phyloP scores from a whole-genome alignment of 2,329 filamentous ascomycete species.

The Beauveria scarabaeidicola region DNA sequence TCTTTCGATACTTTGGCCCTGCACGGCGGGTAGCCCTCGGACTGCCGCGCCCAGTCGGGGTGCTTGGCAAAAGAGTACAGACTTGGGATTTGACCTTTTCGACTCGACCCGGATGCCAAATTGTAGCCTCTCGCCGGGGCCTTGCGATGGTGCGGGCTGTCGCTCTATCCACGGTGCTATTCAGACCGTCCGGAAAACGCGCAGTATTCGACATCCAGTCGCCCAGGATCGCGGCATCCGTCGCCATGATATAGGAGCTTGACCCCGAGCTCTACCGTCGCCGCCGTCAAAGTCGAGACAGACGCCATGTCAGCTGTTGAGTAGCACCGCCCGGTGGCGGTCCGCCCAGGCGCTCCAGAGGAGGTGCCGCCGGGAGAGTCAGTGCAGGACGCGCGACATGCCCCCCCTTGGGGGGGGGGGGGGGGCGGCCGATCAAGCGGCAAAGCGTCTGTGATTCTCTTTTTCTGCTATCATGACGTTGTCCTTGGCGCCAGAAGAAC shows the following conservation, averaged over 20 bases:
- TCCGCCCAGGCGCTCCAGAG: slow-evolving; percentile 46
- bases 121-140: slow-evolving; percentile 38
- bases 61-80: slow-evolving; percentile 49
- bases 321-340: slow-evolving; percentile 42
- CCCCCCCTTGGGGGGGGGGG: no score
- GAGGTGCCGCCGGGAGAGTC: slow-evolving; percentile 52
- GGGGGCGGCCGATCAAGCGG: slow-evolving; percentile 46
- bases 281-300: slow-evolving; percentile 49
- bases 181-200: slow-evolving; percentile 50
- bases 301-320: slow-evolving; percentile 61
- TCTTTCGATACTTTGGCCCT: slow-evolving; percentile 50
- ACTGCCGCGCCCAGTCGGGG: slow-evolving; percentile 55
- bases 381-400: slow-evolving; percentile 54
- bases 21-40: slow-evolving; percentile 49
- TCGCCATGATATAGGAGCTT: slow-evolving; percentile 55
- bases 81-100: slow-evolving; percentile 58
- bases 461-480: no score
- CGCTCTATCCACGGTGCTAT: slow-evolving; percentile 40
- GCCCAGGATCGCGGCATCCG: slow-evolving; percentile 51
- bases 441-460: slow-evolving; percentile 29
- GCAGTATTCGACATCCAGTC: slow-evolving; percentile 53
- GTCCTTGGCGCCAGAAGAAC: no score
- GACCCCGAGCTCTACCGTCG: slow-evolving; percentile 49
- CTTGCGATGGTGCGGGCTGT: slow-evolving; percentile 37
- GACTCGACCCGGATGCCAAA: slow-evolving; percentile 62